Percentiles rank a stretch among this genome's conserved stretches.
phyloP scores from a whole-genome alignment of 257 asterid genomes.

The Catharanthus roseus region DNA sequence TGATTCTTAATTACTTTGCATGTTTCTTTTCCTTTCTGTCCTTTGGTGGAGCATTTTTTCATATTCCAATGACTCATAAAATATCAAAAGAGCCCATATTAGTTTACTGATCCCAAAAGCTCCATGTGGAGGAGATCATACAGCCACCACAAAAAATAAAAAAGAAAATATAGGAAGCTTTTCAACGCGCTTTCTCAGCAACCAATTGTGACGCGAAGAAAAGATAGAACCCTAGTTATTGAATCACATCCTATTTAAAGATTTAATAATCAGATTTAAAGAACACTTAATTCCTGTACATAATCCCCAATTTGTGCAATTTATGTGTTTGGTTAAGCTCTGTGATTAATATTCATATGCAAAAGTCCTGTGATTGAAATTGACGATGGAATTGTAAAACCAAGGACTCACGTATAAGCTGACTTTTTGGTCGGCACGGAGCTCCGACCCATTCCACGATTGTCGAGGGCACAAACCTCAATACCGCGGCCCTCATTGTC shows the following conservation, averaged over 20 bases:
- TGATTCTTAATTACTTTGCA: no score
- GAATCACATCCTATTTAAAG: background rate
- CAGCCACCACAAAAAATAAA: background rate
- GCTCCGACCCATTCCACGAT: constrained; percentile 97
- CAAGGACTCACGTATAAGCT: constrained; percentile 65
- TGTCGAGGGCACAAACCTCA: constrained; percentile 92
- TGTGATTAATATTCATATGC: background rate
- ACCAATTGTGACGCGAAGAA: background rate
- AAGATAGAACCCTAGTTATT: background rate
- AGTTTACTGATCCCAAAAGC: background rate
- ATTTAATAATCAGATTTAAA: no score
- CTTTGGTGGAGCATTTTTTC: background rate
- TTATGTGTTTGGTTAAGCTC: background rate
- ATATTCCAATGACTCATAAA: background rate
- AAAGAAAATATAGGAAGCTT: background rate
- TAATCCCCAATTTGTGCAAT: background rate
- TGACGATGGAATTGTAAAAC: constrained; percentile 11
- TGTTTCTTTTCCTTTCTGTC: background rate
- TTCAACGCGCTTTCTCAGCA: background rate
- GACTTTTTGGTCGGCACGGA: constrained; percentile 77
- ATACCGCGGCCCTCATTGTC: constrained; percentile 28
- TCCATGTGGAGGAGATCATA: background rate
- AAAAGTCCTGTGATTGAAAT: background rate
- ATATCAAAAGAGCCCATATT: no score
- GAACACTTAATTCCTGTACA: background rate